phyloP scores from a whole-genome alignment of 1,139 yeast species.

The Debaryomyces subglobosus region DNA sequence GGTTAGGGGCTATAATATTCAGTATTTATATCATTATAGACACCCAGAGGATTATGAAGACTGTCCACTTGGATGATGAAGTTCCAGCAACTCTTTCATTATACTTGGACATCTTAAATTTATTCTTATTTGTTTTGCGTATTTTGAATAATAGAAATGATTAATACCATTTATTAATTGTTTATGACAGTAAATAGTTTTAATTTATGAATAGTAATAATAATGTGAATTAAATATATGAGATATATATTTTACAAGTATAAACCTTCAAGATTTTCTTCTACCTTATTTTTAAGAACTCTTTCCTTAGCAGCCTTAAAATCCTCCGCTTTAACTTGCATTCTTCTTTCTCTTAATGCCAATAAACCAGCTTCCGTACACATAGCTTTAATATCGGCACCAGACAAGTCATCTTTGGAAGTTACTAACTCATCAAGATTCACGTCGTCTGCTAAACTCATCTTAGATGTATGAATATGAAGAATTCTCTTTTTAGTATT shows the following conservation, averaged over 20 bases:
- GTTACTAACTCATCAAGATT: conserved; percentile 88
- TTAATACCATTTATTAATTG: conserved; percentile 10
- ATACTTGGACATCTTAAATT: conserved; percentile 79
- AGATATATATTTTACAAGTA: conserved; percentile 56
- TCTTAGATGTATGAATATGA: conserved; percentile 90
- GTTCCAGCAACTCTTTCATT: conserved; percentile 75
- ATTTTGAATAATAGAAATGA: conserved; percentile 58
- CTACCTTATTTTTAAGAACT: conserved; percentile 95
- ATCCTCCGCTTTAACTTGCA: conserved; percentile 96
- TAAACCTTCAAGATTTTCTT: conserved; percentile 94
- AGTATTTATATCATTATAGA: conserved; percentile 76
- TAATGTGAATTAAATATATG: conserved; percentile 1
- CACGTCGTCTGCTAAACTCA: conserved; percentile 88
- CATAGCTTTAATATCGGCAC: conserved; percentile 98
- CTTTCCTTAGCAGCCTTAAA: conserved; percentile 95
- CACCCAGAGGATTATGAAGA: conserved; percentile 80
- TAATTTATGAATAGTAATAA: background rate
- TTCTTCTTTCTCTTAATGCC: conserved; percentile 95
- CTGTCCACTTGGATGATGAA: conserved; percentile 84
- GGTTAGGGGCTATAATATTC: conserved; percentile 75
- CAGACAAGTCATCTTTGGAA: conserved; percentile 92
- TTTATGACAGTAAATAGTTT: background rate
- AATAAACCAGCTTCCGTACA: conserved; percentile 97
- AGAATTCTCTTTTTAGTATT: conserved; percentile 91
- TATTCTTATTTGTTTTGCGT: conserved; percentile 76